Conservation (phyloP, 495 filamentous ascomycete species). For the Aspergillus heteromorphus region DNA sequence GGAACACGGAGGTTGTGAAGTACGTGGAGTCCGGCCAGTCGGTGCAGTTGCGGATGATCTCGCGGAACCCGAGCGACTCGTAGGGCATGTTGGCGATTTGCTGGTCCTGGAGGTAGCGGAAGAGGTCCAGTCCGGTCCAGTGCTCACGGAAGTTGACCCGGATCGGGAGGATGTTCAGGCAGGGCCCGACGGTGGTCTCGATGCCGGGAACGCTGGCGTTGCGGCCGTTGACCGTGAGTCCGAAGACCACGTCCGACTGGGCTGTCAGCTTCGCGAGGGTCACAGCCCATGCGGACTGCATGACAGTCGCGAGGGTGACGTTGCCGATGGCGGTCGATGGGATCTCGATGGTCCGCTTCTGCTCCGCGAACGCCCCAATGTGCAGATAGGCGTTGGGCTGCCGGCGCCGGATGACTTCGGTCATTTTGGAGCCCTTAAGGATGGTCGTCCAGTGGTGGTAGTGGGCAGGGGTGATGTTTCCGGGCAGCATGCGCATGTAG, state of each 20-base stretch:
- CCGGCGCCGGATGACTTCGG: conserved; percentile 35
- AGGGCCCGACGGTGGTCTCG: conserved; percentile 51
- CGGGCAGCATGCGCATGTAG: conserved; percentile 50
- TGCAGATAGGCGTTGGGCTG: conserved; percentile 35
- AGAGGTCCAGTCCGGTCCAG: conserved; percentile 47
- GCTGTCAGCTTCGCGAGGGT: conserved; percentile 47
- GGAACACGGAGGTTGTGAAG: conserved; percentile 45
- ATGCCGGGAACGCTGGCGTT: conserved; percentile 49
- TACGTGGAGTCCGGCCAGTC: conserved; percentile 51
- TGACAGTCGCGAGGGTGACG: conserved; percentile 49
- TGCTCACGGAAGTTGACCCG: conserved; percentile 45
- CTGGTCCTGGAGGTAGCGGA: conserved; percentile 53
- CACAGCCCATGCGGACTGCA: conserved; percentile 55
- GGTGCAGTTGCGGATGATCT: conserved; percentile 55
- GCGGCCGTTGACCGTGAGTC: conserved; percentile 52
- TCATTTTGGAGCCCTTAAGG: conserved; percentile 42
- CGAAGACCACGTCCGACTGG: conserved; percentile 50
- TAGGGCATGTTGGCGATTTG: conserved; percentile 54
- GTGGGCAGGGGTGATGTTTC: conserved; percentile 43
- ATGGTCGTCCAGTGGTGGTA: conserved; percentile 48
- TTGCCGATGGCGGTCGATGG: conserved; percentile 38
- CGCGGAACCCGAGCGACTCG: conserved; percentile 53
- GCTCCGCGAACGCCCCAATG: conserved; percentile 31
- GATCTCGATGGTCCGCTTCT: conserved; percentile 36
- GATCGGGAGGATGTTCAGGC: conserved; percentile 56